phyloP scores from a whole-genome alignment of 2,329 filamentous ascomycete species.

The Nemania sp. region DNA sequence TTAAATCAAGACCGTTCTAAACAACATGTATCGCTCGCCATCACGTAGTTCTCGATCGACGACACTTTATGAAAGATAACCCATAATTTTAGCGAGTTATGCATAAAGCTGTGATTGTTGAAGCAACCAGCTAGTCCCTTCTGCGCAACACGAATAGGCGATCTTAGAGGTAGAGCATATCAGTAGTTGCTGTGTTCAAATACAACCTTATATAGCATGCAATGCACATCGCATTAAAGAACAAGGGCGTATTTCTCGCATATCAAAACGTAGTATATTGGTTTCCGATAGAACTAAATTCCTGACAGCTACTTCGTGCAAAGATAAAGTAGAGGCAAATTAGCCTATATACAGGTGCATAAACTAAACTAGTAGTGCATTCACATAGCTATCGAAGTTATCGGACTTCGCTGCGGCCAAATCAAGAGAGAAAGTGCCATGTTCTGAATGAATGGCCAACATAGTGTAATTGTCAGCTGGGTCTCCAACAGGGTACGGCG shows the following conservation, averaged over 20 bases:
- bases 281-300: background rate
- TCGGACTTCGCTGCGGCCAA: constrained; percentile 38
- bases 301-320: constrained; percentile 2
- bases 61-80: too few species aligned
- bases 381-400: constrained; percentile 39
- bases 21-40: too few species aligned
- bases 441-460: constrained; percentile 39
- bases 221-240: background rate
- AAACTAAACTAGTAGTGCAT: constrained; percentile 20
- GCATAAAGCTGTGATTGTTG: too few species aligned
- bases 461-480: constrained; percentile 41
- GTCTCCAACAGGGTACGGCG: constrained; percentile 39
- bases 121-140: too few species aligned
- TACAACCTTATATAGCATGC: too few species aligned
- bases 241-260: background rate
- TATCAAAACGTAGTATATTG: constrained; percentile 3
- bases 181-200: background rate
- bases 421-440: constrained; percentile 40
- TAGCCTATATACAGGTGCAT: background rate
- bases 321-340: background rate
- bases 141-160: too few species aligned
- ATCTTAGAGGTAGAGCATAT: too few species aligned
- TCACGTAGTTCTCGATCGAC: too few species aligned
- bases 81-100: too few species aligned
- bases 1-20: too few species aligned